A percentile compares a stretch with the other conserved stretches of the same genome.
Conservation (phyloP, 2,329 filamentous ascomycete species). For the Pseudocercospora musae region DNA sequence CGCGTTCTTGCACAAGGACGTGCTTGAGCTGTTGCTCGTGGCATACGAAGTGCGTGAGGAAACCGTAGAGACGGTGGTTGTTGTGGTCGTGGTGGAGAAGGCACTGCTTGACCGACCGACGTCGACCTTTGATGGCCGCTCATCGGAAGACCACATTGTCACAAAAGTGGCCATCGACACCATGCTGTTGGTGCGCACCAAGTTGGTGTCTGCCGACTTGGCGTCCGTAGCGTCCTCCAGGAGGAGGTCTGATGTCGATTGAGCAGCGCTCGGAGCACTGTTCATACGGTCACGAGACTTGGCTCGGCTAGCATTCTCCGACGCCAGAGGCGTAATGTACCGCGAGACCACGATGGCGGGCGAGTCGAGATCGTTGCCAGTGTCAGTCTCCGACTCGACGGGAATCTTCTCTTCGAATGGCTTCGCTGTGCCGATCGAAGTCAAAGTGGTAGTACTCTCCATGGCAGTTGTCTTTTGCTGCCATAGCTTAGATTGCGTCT, state of each 20-base stretch:
- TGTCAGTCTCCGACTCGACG: not conserved
- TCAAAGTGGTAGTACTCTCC: slow-evolving; percentile 4
- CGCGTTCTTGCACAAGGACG: slow-evolving; percentile 6
- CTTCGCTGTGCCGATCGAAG: not conserved
- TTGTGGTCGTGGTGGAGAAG: slow-evolving; percentile 12
- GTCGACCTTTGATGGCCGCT: slow-evolving; percentile 16
- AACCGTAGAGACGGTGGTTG: slow-evolving; percentile 12
- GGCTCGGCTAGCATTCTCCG: slow-evolving; percentile 21
- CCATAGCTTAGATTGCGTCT: slow-evolving; percentile 32
- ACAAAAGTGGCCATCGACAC: slow-evolving; percentile 27
- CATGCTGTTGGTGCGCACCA: slow-evolving; percentile 29
- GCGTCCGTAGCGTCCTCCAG: slow-evolving; percentile 23
- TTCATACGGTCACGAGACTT: slow-evolving; percentile 4
- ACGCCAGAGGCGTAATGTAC: slow-evolving; percentile 31
- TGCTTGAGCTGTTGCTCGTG: slow-evolving; percentile 7
- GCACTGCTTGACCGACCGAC: slow-evolving; percentile 17
- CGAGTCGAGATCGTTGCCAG: slow-evolving; percentile 9
- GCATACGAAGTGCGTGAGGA: slow-evolving; percentile 10
- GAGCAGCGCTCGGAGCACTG: slow-evolving; percentile 14
- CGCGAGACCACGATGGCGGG: slow-evolving; percentile 36
- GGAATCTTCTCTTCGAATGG: slow-evolving; percentile 6
- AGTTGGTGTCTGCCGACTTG: slow-evolving; percentile 13
- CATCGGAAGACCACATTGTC: slow-evolving; percentile 24
- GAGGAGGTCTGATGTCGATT: slow-evolving; percentile 20
- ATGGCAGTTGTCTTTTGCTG: slow-evolving; percentile 29